Evolutionary conservation across 73 alveolate species (phyloP), one percentile per base, ranked within the genome.

Genomic region (Breviolum minutum): DNA sequence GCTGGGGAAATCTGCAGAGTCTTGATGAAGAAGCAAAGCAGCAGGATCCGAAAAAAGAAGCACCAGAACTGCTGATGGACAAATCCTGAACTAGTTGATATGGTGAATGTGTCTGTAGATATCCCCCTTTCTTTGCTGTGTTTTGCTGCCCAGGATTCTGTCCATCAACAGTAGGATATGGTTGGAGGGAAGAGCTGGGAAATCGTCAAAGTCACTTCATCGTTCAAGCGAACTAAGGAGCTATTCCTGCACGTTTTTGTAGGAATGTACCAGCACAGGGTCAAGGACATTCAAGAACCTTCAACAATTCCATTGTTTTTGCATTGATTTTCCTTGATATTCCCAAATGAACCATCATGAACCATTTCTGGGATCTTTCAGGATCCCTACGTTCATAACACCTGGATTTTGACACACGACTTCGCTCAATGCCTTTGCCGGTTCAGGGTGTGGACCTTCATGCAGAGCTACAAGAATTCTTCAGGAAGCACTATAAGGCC

Each of bases 1-100:
- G 97, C 97, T 91, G 97, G 97, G 97, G 97, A 27, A 91, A 91
- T 30, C 24, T 91, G 88, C 97, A 91, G 76, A 91, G 97, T 71
- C 97, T 91, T 79, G 89, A 91, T 26, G 88, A 60, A 14, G 97
- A 48, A 40, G 89, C 97, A 27, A 73, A 91, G 85, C 30, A 77
- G 66, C 97, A 91, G 97, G 97, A 87, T 17, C 29, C 26, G 69
- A 26, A 17, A n/a, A n/a, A 6, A 63, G 17, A 9, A 73, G 81
- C 26, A 12, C 48, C 26, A 12, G 13, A 71, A 71, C 81, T 71
- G 27, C 14, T 10, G 32, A 16, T 16, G 27, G 82, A 26, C 27
- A 26, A 10, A 24, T 71, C 82, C 8, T 26, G 27, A 71, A 71
- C 27, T 14, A 29, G 83, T 29, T 73, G 27, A 73, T 26, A 26